phyloP scores from a whole-genome alignment of 352 stramenopile genomes.

The Pythium myriotylum region DNA sequence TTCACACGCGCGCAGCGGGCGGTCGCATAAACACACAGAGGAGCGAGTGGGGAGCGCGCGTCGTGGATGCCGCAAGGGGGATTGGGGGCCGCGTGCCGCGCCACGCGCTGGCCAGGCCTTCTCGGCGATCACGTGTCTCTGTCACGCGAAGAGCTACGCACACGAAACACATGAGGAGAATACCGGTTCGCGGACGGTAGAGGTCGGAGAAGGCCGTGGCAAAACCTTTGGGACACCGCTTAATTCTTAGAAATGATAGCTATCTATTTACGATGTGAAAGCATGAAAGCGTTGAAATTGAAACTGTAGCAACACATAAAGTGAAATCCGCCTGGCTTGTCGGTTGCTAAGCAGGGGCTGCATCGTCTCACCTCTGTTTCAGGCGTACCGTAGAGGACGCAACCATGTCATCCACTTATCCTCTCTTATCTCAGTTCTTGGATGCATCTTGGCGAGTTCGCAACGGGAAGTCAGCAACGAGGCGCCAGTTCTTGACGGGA shows the following conservation, averaged over 20 bases:
- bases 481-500: conserved; percentile 40
- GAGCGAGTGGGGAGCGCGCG: neutral
- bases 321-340: neutral
- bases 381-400: neutral
- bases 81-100: conserved; percentile 9
- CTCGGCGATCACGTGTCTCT: conserved; percentile 33
- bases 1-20: neutral
- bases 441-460: conserved; percentile 2
- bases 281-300: neutral
- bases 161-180: conserved; percentile 3
- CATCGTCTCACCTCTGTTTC: neutral
- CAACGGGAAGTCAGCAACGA: conserved; percentile 38
- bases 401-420: no score
- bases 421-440: conserved; percentile 12
- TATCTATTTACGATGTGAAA: neutral
- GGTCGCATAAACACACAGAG: conserved; percentile 26
- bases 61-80: neutral
- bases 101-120: conserved; percentile 13
- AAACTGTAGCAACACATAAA: neutral
- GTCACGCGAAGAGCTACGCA: conserved; percentile 14
- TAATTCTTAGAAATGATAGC: no score
- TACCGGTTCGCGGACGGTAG: conserved; percentile 3
- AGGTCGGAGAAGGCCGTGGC: neutral
- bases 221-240: neutral
- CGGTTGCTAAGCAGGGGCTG: no score